Evolutionary conservation across 2,329 filamentous ascomycete genomes (phyloP), one percentile per base, ranked within the genome.

Genomic region (Cladosporium phlei): DNA sequence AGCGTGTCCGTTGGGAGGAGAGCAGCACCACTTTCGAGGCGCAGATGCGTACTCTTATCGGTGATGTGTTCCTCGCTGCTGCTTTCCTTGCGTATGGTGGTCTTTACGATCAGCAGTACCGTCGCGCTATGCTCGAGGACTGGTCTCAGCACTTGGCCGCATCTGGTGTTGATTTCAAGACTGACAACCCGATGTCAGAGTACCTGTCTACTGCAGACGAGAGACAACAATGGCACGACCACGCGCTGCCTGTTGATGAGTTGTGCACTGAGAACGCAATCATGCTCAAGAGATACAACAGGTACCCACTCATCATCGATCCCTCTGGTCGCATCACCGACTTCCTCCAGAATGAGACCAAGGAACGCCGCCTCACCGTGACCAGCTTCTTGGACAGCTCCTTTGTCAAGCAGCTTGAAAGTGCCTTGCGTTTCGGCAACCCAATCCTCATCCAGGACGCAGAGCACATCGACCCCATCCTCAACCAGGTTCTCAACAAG

Each of bases 201-300:
- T 98, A 96, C 61, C 76, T 98, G 12, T 98, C 94, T 4, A 95
- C 88, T 19, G 91, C 94, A 4, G 94, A 98, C 65, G 90, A 98
- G 71, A 82, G 93, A 53, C 77, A 98, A 25, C 80, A 86, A 53
- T 98, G 93, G 93, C 94, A 98, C 71, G 85, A 90, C 59, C 88
- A 98, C 64, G 85, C 85, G 12, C 73, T 98, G 39, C 93, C 94
- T 2, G 91, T 96, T 4, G 93, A 98, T 64, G 93, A 98, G 63
- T 79, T 98, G 30, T 98, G 93, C 76, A 98, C 93, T 0, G 93
- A 98, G 69, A 98, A 98, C 62, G 93, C 94, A 34, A 96, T 98
- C 61, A 85, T 98, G 56, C 79, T 98, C 51, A 89, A 97, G 74
- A 84, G 93, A 49, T 98, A 96, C 82, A 98, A 98, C 72, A 82